Conservation (phyloP, 2,329 filamentous ascomycete genomes). For the Aspergillus latus region DNA sequence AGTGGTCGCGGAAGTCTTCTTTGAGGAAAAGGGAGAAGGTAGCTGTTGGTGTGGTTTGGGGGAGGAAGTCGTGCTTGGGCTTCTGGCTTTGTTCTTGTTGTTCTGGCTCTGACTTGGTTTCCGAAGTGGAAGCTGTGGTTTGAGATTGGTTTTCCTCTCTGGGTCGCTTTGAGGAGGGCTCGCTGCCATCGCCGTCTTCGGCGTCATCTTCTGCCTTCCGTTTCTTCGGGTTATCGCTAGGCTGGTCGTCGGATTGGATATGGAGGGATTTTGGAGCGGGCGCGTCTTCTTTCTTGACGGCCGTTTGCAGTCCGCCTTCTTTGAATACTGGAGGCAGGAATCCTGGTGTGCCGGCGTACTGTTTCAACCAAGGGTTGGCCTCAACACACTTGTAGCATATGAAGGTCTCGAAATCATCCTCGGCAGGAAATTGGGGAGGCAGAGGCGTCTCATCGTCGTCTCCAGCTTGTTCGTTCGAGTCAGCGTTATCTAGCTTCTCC, state of each 20-base stretch:
- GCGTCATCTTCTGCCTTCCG: constrained; percentile 61
- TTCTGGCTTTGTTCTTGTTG: constrained; percentile 6
- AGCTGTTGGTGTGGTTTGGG: constrained; percentile 52
- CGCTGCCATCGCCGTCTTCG: constrained; percentile 27
- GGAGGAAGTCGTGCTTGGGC: constrained; percentile 63
- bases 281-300: not conserved
- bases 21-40: constrained; percentile 81
- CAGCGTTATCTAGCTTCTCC: constrained; percentile 27
- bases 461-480: constrained; percentile 32
- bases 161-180: constrained; percentile 47
- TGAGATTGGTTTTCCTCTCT: constrained; percentile 39
- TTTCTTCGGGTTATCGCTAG: constrained; percentile 54
- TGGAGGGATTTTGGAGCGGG: not conserved
- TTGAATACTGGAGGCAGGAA: constrained; percentile 74
- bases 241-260: constrained; percentile 14
- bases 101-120: constrained; percentile 12
- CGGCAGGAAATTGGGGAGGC: constrained; percentile 81
- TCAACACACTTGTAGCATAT: constrained; percentile 94
- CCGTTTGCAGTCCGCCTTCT: constrained; percentile 28
- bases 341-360: constrained; percentile 74
- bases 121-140: constrained; percentile 5
- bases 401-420: constrained; percentile 86
- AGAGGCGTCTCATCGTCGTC: constrained; percentile 61
- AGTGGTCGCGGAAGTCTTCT: constrained; percentile 71
- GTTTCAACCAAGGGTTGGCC: constrained; percentile 86